Evolutionary conservation across 345 rosid species (phyloP), one percentile per base, ranked within the genome.

Genomic region (Citrus mangshanensis): DNA sequence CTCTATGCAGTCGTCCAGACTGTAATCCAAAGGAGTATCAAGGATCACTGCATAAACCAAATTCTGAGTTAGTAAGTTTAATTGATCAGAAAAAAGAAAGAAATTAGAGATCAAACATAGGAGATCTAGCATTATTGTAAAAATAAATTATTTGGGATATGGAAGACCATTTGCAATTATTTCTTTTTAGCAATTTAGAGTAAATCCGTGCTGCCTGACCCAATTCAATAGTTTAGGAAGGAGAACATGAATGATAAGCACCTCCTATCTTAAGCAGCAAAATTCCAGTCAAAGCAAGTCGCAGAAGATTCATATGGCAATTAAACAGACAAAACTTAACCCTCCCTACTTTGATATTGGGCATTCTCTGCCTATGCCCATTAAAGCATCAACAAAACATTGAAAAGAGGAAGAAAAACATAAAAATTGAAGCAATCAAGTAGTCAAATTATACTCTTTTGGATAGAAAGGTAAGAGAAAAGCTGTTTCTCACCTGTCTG

Each of bases 1-100:
- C 82, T 96, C 98, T 4, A 96, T 96, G 91, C 95, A 96, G 84
- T 93, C 99, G 8, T 95, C 98, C 49, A 94, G 86, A 87, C 98
- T 94, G 81, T 93, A 96, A n/a, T 86, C 90, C 88, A 92, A 79
- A 7, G 97, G 89, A 19, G 97, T 91, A 80, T 96, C 99, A 66
- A 94, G 95, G 71, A 94, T 93, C 85, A 94, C 99, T 96, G 92
- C 82, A 75, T 38, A 30, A 61, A 55, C 21, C 72, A 32, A 12
- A 54, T 64, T 28, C 19, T 1, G 58, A 25, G 32, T 73, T 59
- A 16, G 59, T 70, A 68, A 60, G 37, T 6, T n/a, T 22, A 38
- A 72, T n/a, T 10, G 51, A 46, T 12, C 51, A 12, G 14, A 3
- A 46, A 13, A 46, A 46, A 46, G 13, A 12, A 54, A 54, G 19